Conservation (phyloP, 352 stramenopile genomes). For the Globisporangium emineosum region DNA sequence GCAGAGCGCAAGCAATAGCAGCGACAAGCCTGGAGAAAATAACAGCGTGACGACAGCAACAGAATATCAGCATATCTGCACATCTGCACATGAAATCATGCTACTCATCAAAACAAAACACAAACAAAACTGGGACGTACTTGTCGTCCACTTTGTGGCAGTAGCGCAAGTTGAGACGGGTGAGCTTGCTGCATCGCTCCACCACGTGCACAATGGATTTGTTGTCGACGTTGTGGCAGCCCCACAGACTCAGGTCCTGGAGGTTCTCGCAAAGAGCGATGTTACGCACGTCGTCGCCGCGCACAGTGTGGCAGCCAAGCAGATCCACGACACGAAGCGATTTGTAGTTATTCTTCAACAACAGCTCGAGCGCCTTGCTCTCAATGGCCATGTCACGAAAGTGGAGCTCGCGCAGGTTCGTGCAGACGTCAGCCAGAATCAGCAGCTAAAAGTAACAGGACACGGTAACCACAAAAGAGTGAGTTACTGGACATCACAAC, state of each 20-base stretch:
- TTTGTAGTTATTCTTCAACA: conserved; percentile 41
- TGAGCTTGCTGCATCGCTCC: conserved; percentile 39
- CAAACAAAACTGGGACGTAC: conserved; percentile 3
- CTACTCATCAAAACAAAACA: background rate
- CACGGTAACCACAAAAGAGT: background rate
- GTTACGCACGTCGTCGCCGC: conserved; percentile 39
- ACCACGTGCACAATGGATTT: conserved; percentile 50
- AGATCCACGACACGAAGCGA: conserved; percentile 69
- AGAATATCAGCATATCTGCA: background rate
- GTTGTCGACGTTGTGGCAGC: conserved; percentile 82
- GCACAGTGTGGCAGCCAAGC: conserved; percentile 74
- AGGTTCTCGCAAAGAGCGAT: conserved; percentile 47
- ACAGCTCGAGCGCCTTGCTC: conserved; percentile 35
- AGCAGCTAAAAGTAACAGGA: conserved; percentile 17
- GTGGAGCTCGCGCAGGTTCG: conserved; percentile 50
- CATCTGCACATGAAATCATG: background rate
- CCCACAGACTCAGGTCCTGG: conserved; percentile 60
- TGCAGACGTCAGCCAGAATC: conserved; percentile 41
- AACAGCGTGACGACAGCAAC: background rate
- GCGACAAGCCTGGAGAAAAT: conserved; percentile 32
- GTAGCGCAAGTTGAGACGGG: conserved; percentile 73
- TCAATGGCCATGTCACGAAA: conserved; percentile 75
- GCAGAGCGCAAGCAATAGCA: conserved; percentile 41
- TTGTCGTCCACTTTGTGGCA: conserved; percentile 84
- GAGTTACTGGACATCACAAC: background rate